Percentiles rank a stretch among this genome's conserved stretches.
phyloP scores from a whole-genome alignment of 2,329 filamentous ascomycete genomes.

The Microsporum ferrugineum region DNA sequence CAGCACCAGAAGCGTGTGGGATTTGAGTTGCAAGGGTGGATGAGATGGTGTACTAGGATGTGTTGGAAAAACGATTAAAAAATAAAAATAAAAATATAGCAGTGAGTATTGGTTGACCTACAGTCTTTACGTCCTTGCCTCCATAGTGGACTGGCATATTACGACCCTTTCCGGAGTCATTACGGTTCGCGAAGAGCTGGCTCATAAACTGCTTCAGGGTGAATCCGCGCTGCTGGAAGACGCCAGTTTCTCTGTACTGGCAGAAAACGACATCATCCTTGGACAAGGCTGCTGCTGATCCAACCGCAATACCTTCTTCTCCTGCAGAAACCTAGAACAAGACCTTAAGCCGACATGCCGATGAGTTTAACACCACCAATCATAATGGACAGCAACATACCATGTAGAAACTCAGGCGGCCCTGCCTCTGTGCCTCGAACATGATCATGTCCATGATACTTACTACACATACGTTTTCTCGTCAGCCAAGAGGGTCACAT shows the following conservation, averaged over 20 bases:
- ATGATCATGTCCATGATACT: conserved; percentile 93
- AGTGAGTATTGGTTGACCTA: conserved; percentile 32
- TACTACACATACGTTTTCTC: conserved; percentile 30
- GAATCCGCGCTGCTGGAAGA: conserved; percentile 82
- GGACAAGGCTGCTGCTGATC: conserved; percentile 71
- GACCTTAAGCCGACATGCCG: neutral
- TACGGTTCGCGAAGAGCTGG: conserved; percentile 78
- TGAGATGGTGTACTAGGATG: conserved; percentile 62
- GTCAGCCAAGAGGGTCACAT: neutral
- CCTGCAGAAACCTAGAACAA: conserved; percentile 57
- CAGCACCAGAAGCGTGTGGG: conserved; percentile 75
- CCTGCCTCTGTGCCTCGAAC: conserved; percentile 94
- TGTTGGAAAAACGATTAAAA: neutral
- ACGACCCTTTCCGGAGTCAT: conserved; percentile 67
- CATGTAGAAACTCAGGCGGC: conserved; percentile 95
- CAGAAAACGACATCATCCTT: conserved; percentile 83
- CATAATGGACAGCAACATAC: conserved; percentile 34
- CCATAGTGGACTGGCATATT: conserved; percentile 99
- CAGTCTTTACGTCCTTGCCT: conserved; percentile 69
- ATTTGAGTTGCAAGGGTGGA: conserved; percentile 81
- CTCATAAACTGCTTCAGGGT: conserved; percentile 84
- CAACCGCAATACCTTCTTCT: conserved; percentile 88
- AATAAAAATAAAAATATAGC: neutral
- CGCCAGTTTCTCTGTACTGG: conserved; percentile 87
- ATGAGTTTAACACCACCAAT: neutral